Evolutionary conservation across 1,284 basidiomycete species (phyloP), one percentile per base, ranked within the genome.

Genomic region (Heterobasidion irregulare): DNA sequence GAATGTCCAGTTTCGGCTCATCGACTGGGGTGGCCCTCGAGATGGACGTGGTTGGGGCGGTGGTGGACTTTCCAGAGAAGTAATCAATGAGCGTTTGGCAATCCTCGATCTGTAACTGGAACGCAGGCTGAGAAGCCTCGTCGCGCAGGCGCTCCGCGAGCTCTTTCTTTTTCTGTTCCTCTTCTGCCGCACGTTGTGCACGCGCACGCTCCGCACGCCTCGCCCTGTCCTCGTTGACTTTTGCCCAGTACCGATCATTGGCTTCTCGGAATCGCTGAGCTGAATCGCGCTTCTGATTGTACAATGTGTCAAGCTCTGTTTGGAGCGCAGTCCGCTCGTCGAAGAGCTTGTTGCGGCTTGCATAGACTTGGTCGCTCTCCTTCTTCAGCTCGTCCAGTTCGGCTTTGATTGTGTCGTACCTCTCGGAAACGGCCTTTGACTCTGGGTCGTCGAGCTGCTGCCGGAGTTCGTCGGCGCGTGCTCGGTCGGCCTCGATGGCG

Each of bases 71-170:
- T 48, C 89, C 91, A 43, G 81, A 85, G 72, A 99, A 90, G 71
- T 83, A 89, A 68, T 94, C 90, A 69, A 99, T 91, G 59, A 97
- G 82, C 7, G 90, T 95, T 66, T 93, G 88, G 74, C 94, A 98
- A 71, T 99, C 97, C 74, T 99, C 94, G 64, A 99, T 95, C 71
- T 98, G 86, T 57, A 86, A 79, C 65, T 94, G 90, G 77, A 85
- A 99, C 0, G 97, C 97, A 44, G 97, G 95, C 45, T 82, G 66
- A 56, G 88, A 83, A 35, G 97, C 97, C 65, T 98, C 94, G 62
- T 99, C 97, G 56, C 92, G 86, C 56, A 99, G 68, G 48, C 84
- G 84, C 61, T 86, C 80, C 47, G 88, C 92, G 57, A 87, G 76
- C 67, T 94, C 93, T 68, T 86, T 78, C 66, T 87, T 88, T 75